Evolutionary conservation across 768 basidiomycete species (phyloP), one percentile per base, ranked within the genome.

Genomic region (Ramaria rubella): DNA sequence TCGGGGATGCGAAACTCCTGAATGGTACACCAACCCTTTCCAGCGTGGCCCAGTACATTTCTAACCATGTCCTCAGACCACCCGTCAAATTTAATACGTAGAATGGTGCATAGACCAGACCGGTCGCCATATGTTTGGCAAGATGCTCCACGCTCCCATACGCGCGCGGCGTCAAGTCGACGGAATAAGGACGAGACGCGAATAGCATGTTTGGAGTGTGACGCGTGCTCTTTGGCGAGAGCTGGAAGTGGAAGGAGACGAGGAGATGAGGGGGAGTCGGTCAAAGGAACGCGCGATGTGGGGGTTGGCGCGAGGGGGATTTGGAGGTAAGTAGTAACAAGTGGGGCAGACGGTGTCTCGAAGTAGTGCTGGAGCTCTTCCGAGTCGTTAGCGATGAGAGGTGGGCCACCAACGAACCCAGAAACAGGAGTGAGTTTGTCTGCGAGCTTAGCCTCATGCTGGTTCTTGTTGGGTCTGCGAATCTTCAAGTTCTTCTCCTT

Each of bases 291-390:
- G n/a, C 83, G 82, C 4, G 76, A 67, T 0, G 82, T 81, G 7
- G 88, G 85, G 2, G 85, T 86, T 1, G 90, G 88, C 0, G 84
- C 85, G 58, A 92, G 79, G 52, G 90, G 88, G 29, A 92, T 77
- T 49, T 87, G 77, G 49, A 92, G 81, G 61, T 75, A 76, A 8
- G 89, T 88, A 11, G 79, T 83, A 4, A 85, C 80, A 4, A 67
- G 63, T 24, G 65, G 61, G 30, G 62, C 58, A 27, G 76, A 55
- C 19, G 69, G 65, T 14, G 69, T 60, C 24, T 77, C 66, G 68
- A 91, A 90, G 69, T 88, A 91, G 58, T 77, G 73, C 38, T 87
- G 81, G 27, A 86, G 64, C 6, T 58, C 52, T 42, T 59, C 58
- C n/a, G n/a, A n/a, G 21, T 57, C 58, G 30, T 48, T 51, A 19